A percentile compares a stretch with the other conserved stretches of the same genome.
Evolutionary conservation across 2,329 filamentous ascomycete genomes (phyloP).

Genomic region (Stachybotrys elegans): DNA sequence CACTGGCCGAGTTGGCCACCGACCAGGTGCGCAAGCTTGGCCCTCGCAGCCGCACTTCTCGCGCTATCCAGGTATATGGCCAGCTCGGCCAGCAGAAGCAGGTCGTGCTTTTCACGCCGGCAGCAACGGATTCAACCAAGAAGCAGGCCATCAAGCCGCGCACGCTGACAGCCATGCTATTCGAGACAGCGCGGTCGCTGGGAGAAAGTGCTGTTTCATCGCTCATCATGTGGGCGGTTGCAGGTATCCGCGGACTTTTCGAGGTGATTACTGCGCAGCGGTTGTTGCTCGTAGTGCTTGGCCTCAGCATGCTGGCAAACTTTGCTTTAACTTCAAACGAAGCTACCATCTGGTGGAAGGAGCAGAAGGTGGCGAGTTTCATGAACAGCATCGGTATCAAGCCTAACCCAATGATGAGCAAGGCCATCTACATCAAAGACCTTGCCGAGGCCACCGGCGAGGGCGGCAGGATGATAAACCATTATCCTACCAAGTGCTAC

Average conservation of each 20-base stretch:
- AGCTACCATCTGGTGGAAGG: conserved; percentile 75
- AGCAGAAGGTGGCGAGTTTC: conserved; percentile 73
- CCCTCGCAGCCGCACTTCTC: conserved; percentile 67
- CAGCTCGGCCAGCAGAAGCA: conserved; percentile 65
- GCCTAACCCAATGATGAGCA: conserved; percentile 77
- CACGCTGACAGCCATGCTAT: conserved; percentile 62
- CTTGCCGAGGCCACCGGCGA: conserved; percentile 59
- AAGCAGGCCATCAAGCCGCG: conserved; percentile 57
- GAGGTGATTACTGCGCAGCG: conserved; percentile 67
- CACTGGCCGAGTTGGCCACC: conserved; percentile 69
- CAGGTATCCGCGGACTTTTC: conserved; percentile 59
- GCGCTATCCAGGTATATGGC: conserved; percentile 75
- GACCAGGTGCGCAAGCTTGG: conserved; percentile 74
- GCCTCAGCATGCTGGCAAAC: conserved; percentile 67
- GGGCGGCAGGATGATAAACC: conserved; percentile 26
- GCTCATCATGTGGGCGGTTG: conserved; percentile 72
- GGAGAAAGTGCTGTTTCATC: conserved; percentile 70
- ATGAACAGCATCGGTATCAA: conserved; percentile 77
- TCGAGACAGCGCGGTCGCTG: conserved; percentile 69
- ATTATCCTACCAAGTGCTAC: conserved; percentile 52
- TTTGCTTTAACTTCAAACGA: conserved; percentile 69
- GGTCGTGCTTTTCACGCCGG: conserved; percentile 55
- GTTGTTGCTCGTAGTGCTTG: conserved; percentile 65
- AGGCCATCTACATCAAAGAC: conserved; percentile 77
- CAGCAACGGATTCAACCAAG: conserved; percentile 39